Evolutionary conservation across 768 basidiomycete species (phyloP).

Genomic region (Lentinula boryana): DNA sequence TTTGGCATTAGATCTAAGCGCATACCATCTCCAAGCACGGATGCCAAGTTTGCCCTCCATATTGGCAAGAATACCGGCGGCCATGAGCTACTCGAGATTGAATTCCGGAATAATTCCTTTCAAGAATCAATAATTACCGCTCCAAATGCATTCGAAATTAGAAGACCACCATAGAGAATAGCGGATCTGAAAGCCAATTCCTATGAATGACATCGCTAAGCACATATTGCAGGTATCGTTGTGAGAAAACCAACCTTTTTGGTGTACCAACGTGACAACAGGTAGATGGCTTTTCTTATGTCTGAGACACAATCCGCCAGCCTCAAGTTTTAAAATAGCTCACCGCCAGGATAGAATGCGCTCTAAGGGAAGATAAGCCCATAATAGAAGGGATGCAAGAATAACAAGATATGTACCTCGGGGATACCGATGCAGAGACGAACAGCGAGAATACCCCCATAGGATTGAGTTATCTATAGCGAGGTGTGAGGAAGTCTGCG

Average conservation of each 20-base stretch:
- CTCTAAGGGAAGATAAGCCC: constrained; percentile 24
- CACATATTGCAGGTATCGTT: neutral
- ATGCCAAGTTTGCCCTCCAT: constrained; percentile 69
- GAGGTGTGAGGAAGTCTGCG: neutral
- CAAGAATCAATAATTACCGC: constrained; percentile 30
- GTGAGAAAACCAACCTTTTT: constrained; percentile 33
- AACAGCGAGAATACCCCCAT: constrained; percentile 47
- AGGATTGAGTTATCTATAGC: constrained; percentile 45
- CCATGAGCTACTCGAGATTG: constrained; percentile 43
- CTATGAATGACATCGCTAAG: constrained; percentile 22
- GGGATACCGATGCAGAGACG: constrained; percentile 60
- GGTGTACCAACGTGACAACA: constrained; percentile 52
- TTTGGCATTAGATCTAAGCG: neutral
- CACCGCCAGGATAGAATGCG: constrained; percentile 59
- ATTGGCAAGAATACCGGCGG: constrained; percentile 63
- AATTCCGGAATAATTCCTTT: neutral
- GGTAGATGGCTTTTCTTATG: constrained; percentile 22
- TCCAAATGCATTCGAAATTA: constrained; percentile 66
- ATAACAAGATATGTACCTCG: constrained; percentile 27
- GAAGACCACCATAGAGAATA: constrained; percentile 50
- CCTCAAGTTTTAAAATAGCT: constrained; percentile 17
- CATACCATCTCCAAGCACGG: constrained; percentile 65
- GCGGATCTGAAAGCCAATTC: constrained; percentile 64
- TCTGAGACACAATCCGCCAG: neutral
- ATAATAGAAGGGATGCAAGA: neutral